Conservation (phyloP, 768 basidiomycete genomes). For the Rhodotorula kratochvilovae region DNA sequence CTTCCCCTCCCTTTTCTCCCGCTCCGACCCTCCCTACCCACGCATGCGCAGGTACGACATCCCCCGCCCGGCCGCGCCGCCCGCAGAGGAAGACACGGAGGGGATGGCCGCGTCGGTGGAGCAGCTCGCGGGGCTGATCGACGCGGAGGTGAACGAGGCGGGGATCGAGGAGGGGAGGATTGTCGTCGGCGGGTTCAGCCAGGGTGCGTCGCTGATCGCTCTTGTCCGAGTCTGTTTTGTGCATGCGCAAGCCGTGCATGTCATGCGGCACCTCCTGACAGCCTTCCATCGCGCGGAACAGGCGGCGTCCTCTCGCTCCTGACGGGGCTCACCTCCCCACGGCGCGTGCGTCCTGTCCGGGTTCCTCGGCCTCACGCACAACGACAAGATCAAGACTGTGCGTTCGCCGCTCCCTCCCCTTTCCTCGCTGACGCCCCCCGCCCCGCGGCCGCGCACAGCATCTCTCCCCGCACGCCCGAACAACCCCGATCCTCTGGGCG, state of each 20-base stretch:
- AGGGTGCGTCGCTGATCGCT: background rate
- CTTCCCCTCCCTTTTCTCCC: no score
- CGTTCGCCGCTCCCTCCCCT: background rate
- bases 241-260: no score
- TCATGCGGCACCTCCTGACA: no score
- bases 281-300: background rate
- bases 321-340: slow-evolving; percentile 7
- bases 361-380: slow-evolving; percentile 16
- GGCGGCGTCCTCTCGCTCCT: slow-evolving; percentile 18
- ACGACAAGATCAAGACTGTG: slow-evolving; percentile 20
- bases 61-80: background rate
- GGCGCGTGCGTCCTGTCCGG: slow-evolving; percentile 8
- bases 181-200: slow-evolving; percentile 25
- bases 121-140: slow-evolving; percentile 64
- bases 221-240: no score
- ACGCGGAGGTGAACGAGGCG: slow-evolving; percentile 66
- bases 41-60: slow-evolving; percentile 19
- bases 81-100: slow-evolving; percentile 61
- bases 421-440: background rate
- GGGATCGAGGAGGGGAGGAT: slow-evolving; percentile 57
- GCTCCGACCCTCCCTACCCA: background rate
- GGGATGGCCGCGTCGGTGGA: slow-evolving; percentile 67
- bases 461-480: slow-evolving; percentile 51
- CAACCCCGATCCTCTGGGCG: slow-evolving; percentile 15
- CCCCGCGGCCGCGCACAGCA: slow-evolving; percentile 50